phyloP scores from a whole-genome alignment of 2,329 filamentous ascomycete species.

The Phyllosticta ampelicida region DNA sequence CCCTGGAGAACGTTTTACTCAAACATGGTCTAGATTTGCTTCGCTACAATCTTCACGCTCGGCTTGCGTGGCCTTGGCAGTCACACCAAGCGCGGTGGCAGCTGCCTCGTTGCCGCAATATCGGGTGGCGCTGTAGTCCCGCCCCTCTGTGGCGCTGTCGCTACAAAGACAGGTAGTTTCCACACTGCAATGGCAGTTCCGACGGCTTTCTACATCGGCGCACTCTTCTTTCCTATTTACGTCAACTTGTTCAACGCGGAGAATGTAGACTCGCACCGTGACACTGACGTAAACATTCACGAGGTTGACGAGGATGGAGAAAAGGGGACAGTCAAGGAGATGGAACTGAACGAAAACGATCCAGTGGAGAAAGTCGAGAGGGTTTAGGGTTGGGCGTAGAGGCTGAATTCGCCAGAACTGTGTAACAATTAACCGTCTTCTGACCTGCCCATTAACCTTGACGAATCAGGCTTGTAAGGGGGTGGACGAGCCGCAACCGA shows the following conservation, averaged over 20 bases:
- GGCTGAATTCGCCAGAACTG: neutral
- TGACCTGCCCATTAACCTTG: neutral
- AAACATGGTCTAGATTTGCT: conserved; percentile 10
- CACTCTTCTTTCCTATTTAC: conserved; percentile 13
- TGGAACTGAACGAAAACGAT: neutral
- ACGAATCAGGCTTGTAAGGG: neutral
- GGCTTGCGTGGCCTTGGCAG: conserved; percentile 18
- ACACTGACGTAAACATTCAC: conserved; percentile 9
- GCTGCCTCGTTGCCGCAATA: conserved; percentile 18
- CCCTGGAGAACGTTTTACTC: neutral
- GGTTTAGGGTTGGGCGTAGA: neutral
- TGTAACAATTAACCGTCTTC: neutral
- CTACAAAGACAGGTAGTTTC: conserved; percentile 12
- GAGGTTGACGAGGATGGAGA: neutral
- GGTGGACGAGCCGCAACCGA: neutral
- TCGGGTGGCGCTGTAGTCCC: conserved; percentile 20
- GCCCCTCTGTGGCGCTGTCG: conserved; percentile 15
- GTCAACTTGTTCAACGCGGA: conserved; percentile 12
- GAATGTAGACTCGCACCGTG: conserved; percentile 10
- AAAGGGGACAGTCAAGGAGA: neutral
- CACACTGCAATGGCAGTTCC: conserved; percentile 15
- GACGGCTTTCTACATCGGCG: conserved; percentile 13
- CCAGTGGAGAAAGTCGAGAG: neutral
- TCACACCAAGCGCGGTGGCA: conserved; percentile 20
- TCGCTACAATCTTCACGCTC: conserved; percentile 18